Conservation (phyloP, 257 asterid genomes). For the Scutellaria galericulata region DNA sequence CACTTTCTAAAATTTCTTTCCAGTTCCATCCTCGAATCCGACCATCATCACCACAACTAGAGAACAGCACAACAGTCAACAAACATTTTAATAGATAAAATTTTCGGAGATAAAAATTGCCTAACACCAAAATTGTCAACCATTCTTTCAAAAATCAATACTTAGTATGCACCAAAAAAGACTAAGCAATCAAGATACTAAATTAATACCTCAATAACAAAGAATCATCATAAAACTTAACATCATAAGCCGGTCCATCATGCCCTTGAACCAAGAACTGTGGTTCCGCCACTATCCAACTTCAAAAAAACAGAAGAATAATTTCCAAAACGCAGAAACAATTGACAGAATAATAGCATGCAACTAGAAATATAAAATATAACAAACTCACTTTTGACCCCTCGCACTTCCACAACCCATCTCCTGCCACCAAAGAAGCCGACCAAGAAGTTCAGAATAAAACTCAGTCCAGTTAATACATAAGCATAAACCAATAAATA, state of each 20-base stretch:
- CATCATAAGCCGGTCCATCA: slow-evolving; percentile 96
- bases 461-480: slow-evolving; percentile 7
- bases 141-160: slow-evolving; percentile 1
- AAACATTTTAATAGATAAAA: slow-evolving; percentile 15
- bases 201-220: slow-evolving; percentile 67
- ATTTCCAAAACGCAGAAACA: slow-evolving; percentile 5
- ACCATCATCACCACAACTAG: slow-evolving; percentile 98
- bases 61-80: slow-evolving; percentile 37
- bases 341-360: slow-evolving; percentile 9
- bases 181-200: neutral
- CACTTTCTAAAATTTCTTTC: slow-evolving; percentile 57
- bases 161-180: slow-evolving; percentile 12
- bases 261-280: slow-evolving; percentile 72
- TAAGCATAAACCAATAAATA: neutral
- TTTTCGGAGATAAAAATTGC: neutral
- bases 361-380: neutral
- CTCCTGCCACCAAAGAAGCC: slow-evolving; percentile 48
- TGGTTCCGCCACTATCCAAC: slow-evolving; percentile 77
- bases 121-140: neutral
- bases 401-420: slow-evolving; percentile 58
- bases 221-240: slow-evolving; percentile 81
- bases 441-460: slow-evolving; percentile 16
- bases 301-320: slow-evolving; percentile 41
- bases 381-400: slow-evolving; percentile 54
- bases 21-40: slow-evolving; percentile 92